A percentile compares a stretch with the other conserved stretches of the same genome.
Evolutionary conservation across 176 grass and related monocot species (phyloP).

Genomic region (Chloris gayana): DNA sequence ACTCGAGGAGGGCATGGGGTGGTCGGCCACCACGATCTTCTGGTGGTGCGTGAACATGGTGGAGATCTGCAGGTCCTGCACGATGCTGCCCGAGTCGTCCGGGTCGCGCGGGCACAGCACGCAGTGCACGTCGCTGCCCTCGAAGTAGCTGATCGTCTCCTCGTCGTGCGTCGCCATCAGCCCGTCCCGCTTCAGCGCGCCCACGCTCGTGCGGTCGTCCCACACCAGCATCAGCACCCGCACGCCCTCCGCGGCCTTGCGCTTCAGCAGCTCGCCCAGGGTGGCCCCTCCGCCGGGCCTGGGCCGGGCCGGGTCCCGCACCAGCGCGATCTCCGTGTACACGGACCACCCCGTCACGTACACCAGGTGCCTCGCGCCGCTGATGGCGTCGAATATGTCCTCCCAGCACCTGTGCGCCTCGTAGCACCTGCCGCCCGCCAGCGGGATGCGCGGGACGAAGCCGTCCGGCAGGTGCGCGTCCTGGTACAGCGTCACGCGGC

Average conservation of each 20-base stretch:
- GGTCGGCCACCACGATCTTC: slow-evolving; percentile 73
- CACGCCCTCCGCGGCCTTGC: slow-evolving; percentile 58
- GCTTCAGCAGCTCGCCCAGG: slow-evolving; percentile 63
- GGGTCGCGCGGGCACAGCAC: slow-evolving; percentile 61
- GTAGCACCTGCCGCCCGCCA: slow-evolving; percentile 47
- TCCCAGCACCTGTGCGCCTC: slow-evolving; percentile 70
- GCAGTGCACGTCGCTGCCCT: slow-evolving; percentile 54
- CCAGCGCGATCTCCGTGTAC: slow-evolving; percentile 57
- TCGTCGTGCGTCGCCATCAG: slow-evolving; percentile 68
- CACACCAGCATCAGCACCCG: slow-evolving; percentile 63
- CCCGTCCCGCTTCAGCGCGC: slow-evolving; percentile 55
- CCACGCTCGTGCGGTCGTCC: slow-evolving; percentile 62
- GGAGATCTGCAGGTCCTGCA: slow-evolving; percentile 67
- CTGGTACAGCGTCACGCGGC: slow-evolving; percentile 63
- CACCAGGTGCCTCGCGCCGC: slow-evolving; percentile 46
- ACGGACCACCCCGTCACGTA: slow-evolving; percentile 66
- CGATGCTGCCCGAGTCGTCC: slow-evolving; percentile 61
- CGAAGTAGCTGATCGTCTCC: slow-evolving; percentile 60
- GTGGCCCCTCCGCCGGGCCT: slow-evolving; percentile 31
- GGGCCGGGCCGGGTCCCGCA: slow-evolving; percentile 37
- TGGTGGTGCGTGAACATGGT: slow-evolving; percentile 98
- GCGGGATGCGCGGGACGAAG: slow-evolving; percentile 55
- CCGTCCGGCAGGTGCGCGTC: slow-evolving; percentile 59
- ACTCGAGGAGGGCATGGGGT: slow-evolving; percentile 41
- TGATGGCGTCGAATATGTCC: slow-evolving; percentile 62